Conservation (phyloP, 176 grass and related monocot species). For the Oryza longistaminata region DNA sequence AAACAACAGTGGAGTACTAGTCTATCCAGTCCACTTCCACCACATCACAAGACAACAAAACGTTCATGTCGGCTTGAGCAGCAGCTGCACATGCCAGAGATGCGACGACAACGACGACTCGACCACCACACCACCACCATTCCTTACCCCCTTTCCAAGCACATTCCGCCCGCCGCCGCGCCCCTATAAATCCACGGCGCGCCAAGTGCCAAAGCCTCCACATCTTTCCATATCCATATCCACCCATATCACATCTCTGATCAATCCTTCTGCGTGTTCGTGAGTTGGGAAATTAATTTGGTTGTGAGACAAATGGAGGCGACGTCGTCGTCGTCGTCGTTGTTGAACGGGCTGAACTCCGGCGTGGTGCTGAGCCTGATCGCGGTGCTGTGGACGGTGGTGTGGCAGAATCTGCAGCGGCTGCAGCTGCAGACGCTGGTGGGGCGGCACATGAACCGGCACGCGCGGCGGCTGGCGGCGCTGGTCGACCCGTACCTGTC, state of each 20-base stretch:
- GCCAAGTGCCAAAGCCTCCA: too few relatives aligned
- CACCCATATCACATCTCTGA: not conserved
- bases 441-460: constrained; percentile 30
- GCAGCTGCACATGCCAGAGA: not conserved
- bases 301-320: not conserved
- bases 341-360: constrained; percentile 38
- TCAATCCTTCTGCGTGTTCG: too few relatives aligned
- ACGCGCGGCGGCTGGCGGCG: constrained; percentile 38
- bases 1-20: too few relatives aligned
- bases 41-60: not conserved
- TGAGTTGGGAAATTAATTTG: too few relatives aligned
- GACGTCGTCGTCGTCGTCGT: not conserved
- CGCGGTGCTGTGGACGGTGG: constrained; percentile 43
- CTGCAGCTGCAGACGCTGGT: constrained; percentile 42
- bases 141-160: not conserved
- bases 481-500: constrained; percentile 55
- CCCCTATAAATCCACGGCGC: not conserved
- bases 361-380: constrained; percentile 51
- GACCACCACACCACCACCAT: not conserved
- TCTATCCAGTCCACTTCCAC: not conserved
- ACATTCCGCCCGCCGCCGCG: not conserved
- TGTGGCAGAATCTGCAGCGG: constrained; percentile 55
- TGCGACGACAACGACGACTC: not conserved
- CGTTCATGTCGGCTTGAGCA: not conserved
- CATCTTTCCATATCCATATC: not conserved